Evolutionary conservation across 2,329 filamentous ascomycete species (phyloP), one percentile per base, ranked within the genome.

Genomic region (Hirsutella thompsonii): DNA sequence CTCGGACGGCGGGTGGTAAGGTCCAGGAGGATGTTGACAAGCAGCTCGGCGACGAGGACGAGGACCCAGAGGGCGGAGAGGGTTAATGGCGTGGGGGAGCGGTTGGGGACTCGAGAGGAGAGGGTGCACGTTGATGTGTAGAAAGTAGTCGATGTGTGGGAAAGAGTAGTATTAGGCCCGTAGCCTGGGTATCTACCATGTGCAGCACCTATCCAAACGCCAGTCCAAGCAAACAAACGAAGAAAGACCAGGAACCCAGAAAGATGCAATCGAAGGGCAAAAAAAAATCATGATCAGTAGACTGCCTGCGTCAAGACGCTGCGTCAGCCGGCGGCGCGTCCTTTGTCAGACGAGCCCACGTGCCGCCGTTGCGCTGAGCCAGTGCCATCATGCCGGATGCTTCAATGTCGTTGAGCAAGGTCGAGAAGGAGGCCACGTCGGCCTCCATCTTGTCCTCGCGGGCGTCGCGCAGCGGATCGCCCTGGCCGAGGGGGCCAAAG

Each of bases 11-110:
- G 5, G 54, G 51, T 6, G 52, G 63, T n/a, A 62, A 63, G 48
- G 55, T 60, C 20, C 60, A 69, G 39, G 56, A 60, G 45, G 64
- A 53, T 30, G 55, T 74, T 37, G 60, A 70, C 47, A 61, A 67
- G 52, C 59, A 70, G 52, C 56, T 71, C 1, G 71, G 67, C 3
- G 70, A 75, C 23, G 72, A 74, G 41, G 69, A 68, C 11, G 73
- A 61, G 46, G 66, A 71, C 40, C 62, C 66, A 10, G 69, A 70
- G 47, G 64, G 60, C 32, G 64, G 64, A 18, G 63, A 68, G 53
- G 64, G 64, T 32, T 67, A 55, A 28, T 2, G 18, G 29, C 14
- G 20, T 3, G 30, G 3, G 20, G 13, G 19, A 33, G 26, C 35
- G 23, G 33, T 23, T n/a, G 14, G 23, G 23, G 30, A 35, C 11